These are phyloP conservation scores for Hymenoscyphus albidus DNA, from an alignment of 2,329 filamentous ascomycete genomes.

Conservation along the genomic window DNA sequence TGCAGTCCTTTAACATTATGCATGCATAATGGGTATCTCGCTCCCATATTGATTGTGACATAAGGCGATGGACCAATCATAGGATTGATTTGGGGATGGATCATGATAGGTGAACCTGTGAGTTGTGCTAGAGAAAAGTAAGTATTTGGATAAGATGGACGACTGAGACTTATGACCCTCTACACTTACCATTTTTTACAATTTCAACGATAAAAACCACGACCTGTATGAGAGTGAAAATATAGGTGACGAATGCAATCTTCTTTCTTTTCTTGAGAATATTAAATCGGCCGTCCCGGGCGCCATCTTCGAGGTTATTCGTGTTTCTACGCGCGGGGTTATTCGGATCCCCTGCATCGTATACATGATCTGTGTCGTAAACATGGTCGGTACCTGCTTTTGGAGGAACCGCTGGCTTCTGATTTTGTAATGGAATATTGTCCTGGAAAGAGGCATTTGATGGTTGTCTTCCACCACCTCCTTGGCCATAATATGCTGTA, in stretches of 20 bases:
- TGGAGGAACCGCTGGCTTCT: conserved; percentile 35
- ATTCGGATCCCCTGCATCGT: conserved; percentile 48
- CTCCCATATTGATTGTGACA: conserved; percentile 94
- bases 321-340: conserved; percentile 23
- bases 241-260: conserved; percentile 78
- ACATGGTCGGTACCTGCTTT: conserved; percentile 50
- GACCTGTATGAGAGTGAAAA: conserved; percentile 72
- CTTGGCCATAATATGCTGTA: conserved; percentile 52
- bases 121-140: conserved; percentile 52
- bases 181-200: conserved; percentile 69
- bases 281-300: conserved; percentile 46
- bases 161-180: not conserved
- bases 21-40: conserved; percentile 92
- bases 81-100: conserved; percentile 81
- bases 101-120: conserved; percentile 58
- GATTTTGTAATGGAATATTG: conserved; percentile 55
- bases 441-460: conserved; percentile 40
- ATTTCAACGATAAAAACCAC: conserved; percentile 87
- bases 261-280: conserved; percentile 36
- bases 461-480: conserved; percentile 38
- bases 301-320: conserved; percentile 32
- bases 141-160: conserved; percentile 13
- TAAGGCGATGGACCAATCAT: conserved; percentile 95
- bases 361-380: conserved; percentile 59
- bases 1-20: conserved; percentile 70